Conservation (phyloP, 164 flowering plant genomes). For the Paratinospora sagittata region DNA sequence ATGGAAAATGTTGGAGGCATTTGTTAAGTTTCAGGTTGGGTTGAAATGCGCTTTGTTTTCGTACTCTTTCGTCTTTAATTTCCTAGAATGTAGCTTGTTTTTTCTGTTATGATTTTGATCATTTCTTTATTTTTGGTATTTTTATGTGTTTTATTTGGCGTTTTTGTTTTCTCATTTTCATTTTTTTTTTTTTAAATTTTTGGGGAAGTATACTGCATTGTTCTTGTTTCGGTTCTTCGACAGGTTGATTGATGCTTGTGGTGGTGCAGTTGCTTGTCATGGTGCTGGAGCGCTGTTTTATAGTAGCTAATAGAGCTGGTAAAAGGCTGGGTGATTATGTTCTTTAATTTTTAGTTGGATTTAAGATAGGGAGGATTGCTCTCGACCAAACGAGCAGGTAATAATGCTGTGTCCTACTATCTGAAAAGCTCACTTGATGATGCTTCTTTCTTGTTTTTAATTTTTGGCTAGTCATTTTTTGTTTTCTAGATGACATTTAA, state of each 20-base stretch:
- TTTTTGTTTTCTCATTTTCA: background rate
- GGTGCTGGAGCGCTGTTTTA: background rate
- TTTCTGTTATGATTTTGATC: background rate
- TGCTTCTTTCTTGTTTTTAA: too few species aligned
- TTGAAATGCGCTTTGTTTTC: background rate
- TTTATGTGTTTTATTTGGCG: background rate
- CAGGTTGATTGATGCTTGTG: background rate
- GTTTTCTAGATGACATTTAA: background rate
- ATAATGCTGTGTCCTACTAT: too few species aligned
- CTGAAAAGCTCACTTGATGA: too few species aligned
- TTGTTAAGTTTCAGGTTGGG: background rate
- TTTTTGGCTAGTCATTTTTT: background rate
- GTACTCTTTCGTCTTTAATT: background rate
- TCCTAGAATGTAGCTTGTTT: background rate
- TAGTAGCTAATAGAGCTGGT: constrained; percentile 9
- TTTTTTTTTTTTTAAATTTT: background rate
- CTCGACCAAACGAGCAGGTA: background rate
- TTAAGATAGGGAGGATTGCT: background rate
- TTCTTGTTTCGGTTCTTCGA: background rate
- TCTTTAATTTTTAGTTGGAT: background rate
- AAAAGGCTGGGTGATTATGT: background rate
- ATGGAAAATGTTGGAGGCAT: background rate
- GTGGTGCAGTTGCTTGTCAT: background rate
- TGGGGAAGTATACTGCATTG: background rate
- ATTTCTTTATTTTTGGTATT: background rate